These are phyloP conservation scores for Yamadazyma jaroonii DNA, from an alignment of 1,139 yeast species.

Conservation along the genomic window DNA sequence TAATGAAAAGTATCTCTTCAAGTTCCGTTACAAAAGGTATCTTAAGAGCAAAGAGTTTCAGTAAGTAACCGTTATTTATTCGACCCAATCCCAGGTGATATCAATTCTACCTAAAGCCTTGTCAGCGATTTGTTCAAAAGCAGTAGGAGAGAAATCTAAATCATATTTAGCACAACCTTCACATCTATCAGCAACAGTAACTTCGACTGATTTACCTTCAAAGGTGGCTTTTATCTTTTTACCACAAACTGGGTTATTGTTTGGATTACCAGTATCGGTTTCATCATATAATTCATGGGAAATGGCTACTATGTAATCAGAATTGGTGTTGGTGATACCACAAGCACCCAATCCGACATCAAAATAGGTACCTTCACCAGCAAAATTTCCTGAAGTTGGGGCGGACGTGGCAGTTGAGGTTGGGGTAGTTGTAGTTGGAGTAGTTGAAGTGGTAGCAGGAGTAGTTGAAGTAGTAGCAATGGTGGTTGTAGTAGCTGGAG, in stretches of 20 bases:
- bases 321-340: conserved; percentile 45
- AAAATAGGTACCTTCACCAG: conserved; percentile 62
- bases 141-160: conserved; percentile 47
- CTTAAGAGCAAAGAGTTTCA: neutral
- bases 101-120: conserved; percentile 40
- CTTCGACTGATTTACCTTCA: conserved; percentile 41
- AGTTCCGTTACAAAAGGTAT: too few relatives aligned
- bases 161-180: conserved; percentile 36
- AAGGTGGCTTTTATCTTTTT: conserved; percentile 37
- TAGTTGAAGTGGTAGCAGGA: conserved; percentile 12
- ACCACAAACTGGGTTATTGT: conserved; percentile 44
- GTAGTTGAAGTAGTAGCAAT: conserved; percentile 11
- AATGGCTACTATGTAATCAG: conserved; percentile 49
- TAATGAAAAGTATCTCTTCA: too few relatives aligned
- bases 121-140: conserved; percentile 38
- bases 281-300: conserved; percentile 34
- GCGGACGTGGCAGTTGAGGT: conserved; percentile 18
- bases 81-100: conserved; percentile 35
- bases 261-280: conserved; percentile 32
- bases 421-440: conserved; percentile 18
- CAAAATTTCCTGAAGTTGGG: conserved; percentile 16
- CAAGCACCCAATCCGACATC: conserved; percentile 62
- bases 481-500: conserved; percentile 8
- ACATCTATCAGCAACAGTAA: conserved; percentile 43
- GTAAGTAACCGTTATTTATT: neutral